Base-by-base conservation (phyloP, 371 early-diverging fungal genomes). In the Mucor sp. region DNA sequence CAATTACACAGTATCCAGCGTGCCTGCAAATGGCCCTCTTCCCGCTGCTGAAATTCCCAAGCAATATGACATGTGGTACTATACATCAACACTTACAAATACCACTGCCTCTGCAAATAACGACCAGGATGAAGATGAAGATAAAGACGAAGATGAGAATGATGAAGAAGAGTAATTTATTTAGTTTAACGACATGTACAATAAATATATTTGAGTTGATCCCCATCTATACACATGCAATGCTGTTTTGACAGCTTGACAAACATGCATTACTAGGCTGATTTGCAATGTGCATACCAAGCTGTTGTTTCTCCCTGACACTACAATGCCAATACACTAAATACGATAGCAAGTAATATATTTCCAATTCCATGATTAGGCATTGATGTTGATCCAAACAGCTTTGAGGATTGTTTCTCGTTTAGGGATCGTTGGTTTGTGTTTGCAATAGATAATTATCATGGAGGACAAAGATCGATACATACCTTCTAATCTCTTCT, bases 31-130 rank as follows among this genome's bases (percentile, higher is more conserved):
- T 17, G 65, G 61, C 12, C 61, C 57, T 43, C 72, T 77, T 64
- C 64, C 77, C 30, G 73, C 84, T 63, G 84, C 84, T 17, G 69
- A 73, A 35, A 80, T 87, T 65, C 85, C 89, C 63, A 82, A 84
- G 65, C 76, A 83, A 12, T 82, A 93, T 66, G 92, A 94, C 85
- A 94, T 92, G 83, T 95, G 96, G 96, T 95, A 70, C 33, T 43
- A 63, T 19, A 56, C 56, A 23, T 63, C 63, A 17, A 33, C 30
- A 1, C 23, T 53, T 7, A 39, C 21, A 6, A 53, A 53, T 23
- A 28, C 56, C 28, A 14, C 6, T 50, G 21, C 50, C 21, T 23
- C 50, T 25, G 12, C 21, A 25, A 37, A 37, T 37, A 25, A 50
- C 9, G 12, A 19, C 8, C 4, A 30, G 6, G 30, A 30, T 30